Conservation (phyloP, 2,329 filamentous ascomycete species). For the Fusarium cicatricum region DNA sequence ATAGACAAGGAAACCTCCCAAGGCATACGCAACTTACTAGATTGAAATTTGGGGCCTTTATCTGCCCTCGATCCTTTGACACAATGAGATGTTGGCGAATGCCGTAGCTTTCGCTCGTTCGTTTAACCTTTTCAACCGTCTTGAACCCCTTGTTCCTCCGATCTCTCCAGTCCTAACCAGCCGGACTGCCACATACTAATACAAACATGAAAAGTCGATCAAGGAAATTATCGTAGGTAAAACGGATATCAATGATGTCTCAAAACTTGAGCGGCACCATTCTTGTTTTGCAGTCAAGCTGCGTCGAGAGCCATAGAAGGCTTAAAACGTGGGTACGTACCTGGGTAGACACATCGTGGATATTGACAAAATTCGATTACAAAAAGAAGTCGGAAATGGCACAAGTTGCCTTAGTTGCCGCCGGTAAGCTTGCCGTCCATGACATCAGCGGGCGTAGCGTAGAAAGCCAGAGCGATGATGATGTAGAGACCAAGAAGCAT, state of each 20-base stretch:
- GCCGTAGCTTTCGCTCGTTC: constrained; percentile 3
- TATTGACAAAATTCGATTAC: neutral
- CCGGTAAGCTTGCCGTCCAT: constrained; percentile 47
- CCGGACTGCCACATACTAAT: constrained; percentile 32
- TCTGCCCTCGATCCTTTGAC: constrained; percentile 26
- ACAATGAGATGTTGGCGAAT: constrained; percentile 27
- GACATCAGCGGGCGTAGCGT: constrained; percentile 60
- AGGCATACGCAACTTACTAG: neutral
- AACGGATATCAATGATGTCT: constrained; percentile 2
- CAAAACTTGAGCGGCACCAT: neutral
- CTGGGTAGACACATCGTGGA: neutral
- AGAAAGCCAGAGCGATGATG: constrained; percentile 69
- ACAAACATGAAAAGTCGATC: constrained; percentile 32
- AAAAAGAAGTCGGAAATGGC: neutral
- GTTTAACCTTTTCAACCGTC: too few relatives aligned
- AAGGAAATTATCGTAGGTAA: constrained; percentile 14
- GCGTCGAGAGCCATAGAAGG: neutral
- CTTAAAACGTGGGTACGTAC: constrained; percentile 1
- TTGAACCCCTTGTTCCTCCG: neutral
- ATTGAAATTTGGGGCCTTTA: neutral
- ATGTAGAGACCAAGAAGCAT: constrained; percentile 67
- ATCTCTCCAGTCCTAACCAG: constrained; percentile 15
- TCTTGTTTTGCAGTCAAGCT: neutral
- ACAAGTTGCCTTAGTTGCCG: constrained; percentile 5
- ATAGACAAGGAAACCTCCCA: constrained; percentile 17